Evolutionary conservation across 192 early-diverging fungal genomes (phyloP).

Genomic region (Umbelopsis sp.): DNA sequence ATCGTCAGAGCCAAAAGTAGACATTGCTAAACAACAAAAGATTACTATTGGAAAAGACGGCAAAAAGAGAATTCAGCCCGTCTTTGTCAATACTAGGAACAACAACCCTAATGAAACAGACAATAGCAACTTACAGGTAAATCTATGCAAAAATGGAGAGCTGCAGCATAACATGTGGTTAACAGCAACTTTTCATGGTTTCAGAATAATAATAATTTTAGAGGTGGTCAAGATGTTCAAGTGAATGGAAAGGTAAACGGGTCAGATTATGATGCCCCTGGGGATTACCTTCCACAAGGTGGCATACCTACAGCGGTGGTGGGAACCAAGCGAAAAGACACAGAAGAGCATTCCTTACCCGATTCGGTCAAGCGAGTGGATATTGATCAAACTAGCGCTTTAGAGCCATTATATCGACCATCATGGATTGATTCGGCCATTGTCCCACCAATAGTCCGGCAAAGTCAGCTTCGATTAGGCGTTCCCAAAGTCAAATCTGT

Average conservation of each 20-base stretch:
- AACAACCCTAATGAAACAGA: not conserved
- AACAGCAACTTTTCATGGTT: not conserved
- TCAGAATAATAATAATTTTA: not conserved
- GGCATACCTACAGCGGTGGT: slow-evolving; percentile 45
- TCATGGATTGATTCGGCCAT: slow-evolving; percentile 42
- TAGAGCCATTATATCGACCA: slow-evolving; percentile 20
- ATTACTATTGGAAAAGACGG: slow-evolving; percentile 79
- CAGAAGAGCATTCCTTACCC: not conserved
- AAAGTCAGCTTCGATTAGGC: slow-evolving; percentile 51
- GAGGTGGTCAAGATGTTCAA: not conserved
- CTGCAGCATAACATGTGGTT: too few relatives aligned
- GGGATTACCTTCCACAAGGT: slow-evolving; percentile 34
- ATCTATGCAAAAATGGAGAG: too few relatives aligned
- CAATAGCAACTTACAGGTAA: not conserved
- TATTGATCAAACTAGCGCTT: slow-evolving; percentile 7
- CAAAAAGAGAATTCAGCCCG: slow-evolving; percentile 82
- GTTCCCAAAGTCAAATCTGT: slow-evolving; percentile 49
- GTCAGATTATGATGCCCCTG: slow-evolving; percentile 42
- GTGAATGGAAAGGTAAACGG: slow-evolving; percentile 2
- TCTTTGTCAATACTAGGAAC: slow-evolving; percentile 21
- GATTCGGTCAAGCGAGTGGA: slow-evolving; percentile 14
- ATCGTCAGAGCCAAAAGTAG: slow-evolving; percentile 6
- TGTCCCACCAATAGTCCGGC: slow-evolving; percentile 42
- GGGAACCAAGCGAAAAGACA: slow-evolving; percentile 54
- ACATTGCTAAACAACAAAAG: slow-evolving; percentile 43